phyloP scores from a whole-genome alignment of 2,329 filamentous ascomycete species.

The Verticillium klebahnii region DNA sequence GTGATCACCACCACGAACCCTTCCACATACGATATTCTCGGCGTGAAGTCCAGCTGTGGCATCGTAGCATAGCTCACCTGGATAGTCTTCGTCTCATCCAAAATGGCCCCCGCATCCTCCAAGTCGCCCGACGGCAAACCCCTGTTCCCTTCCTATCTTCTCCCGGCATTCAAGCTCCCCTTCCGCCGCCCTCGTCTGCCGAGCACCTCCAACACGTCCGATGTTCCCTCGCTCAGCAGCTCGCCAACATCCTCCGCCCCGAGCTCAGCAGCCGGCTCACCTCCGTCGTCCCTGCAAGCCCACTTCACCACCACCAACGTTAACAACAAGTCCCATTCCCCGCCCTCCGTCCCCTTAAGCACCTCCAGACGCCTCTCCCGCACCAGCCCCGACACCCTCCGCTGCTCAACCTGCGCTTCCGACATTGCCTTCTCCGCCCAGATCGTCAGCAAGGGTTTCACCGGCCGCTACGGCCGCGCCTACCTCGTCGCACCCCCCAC shows the following conservation, averaged over 20 bases:
- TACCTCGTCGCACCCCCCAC: constrained; percentile 48
- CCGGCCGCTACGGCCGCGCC: constrained; percentile 59
- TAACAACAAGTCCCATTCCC: not conserved
- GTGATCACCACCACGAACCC: not conserved
- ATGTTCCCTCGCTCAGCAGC: constrained; percentile 26
- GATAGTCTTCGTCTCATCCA: not conserved
- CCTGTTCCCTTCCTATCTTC: constrained; percentile 45
- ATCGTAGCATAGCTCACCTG: not conserved
- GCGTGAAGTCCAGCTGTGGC: not conserved
- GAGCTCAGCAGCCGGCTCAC: constrained; percentile 13
- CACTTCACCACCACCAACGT: constrained; percentile 11
- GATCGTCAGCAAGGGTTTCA: constrained; percentile 63
- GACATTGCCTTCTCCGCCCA: constrained; percentile 59
- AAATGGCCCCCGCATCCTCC: not conserved
- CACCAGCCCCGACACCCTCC: constrained; percentile 48
- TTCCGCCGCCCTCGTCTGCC: constrained; percentile 34
- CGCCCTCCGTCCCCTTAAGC: not conserved
- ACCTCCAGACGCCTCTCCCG: constrained; percentile 29
- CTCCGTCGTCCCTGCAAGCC: constrained; percentile 15
- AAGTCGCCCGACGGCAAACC: not conserved
- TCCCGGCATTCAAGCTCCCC: constrained; percentile 46
- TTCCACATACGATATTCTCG: not conserved
- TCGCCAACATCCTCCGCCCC: constrained; percentile 30
- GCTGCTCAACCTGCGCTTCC: constrained; percentile 53
- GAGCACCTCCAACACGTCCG: constrained; percentile 21